Conservation (phyloP, 192 early-diverging fungal species). For the Coemansia asiatica region DNA sequence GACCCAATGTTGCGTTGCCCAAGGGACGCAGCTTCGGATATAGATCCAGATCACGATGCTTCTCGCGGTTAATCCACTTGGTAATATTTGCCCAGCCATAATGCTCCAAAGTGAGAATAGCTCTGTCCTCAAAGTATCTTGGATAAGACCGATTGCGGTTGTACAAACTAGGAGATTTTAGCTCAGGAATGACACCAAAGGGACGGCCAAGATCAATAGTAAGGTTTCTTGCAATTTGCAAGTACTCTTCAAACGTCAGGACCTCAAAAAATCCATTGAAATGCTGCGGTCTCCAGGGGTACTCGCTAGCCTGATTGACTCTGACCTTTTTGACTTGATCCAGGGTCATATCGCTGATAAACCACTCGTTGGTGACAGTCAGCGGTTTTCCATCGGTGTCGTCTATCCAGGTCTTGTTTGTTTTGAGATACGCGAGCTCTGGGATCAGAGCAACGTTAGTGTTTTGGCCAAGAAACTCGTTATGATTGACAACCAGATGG, state of each 20-base stretch:
- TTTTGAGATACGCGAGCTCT: constrained; percentile 22
- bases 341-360: constrained; percentile 49
- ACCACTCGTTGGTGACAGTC: constrained; percentile 43
- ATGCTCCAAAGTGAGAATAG: constrained; percentile 35
- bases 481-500: constrained; percentile 53
- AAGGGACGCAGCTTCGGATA: constrained; percentile 5
- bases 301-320: constrained; percentile 25
- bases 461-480: constrained; percentile 49
- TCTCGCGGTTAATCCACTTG: constrained; percentile 13
- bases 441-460: constrained; percentile 36
- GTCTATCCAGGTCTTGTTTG: constrained; percentile 40
- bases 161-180: constrained; percentile 52
- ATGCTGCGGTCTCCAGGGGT: constrained; percentile 38
- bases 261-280: constrained; percentile 45
- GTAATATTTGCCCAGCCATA: constrained; percentile 43
- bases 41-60: constrained; percentile 23
- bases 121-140: constrained; percentile 52
- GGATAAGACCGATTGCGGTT: constrained; percentile 30
- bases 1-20: constrained; percentile 17
- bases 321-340: constrained; percentile 36
- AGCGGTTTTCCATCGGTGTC: constrained; percentile 2
- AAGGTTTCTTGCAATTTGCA: constrained; percentile 43
- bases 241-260: constrained; percentile 52
- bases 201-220: constrained; percentile 25
- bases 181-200: constrained; percentile 51